Percentiles rank a stretch among this genome's conserved stretches.
These are phyloP conservation scores for Myxozyma mucilagina DNA, from an alignment of 805 yeast genomes.

Conservation along the genomic window DNA sequence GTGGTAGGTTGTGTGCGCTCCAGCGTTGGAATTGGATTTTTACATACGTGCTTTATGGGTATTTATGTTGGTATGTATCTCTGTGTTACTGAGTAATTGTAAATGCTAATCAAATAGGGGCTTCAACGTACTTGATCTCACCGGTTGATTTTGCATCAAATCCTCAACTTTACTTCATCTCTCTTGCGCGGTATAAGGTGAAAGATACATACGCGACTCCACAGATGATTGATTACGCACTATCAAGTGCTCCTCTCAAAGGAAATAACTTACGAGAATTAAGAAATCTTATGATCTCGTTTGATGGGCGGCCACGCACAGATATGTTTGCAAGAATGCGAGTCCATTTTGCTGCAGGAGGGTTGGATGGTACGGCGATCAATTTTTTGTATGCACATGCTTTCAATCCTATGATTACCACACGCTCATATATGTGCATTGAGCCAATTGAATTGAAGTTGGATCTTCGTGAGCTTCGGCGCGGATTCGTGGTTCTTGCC, in stretches of 20 bases:
- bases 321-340: constrained; percentile 58
- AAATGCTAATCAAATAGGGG: constrained; percentile 49
- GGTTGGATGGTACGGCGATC: constrained; percentile 66
- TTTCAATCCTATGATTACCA: constrained; percentile 78
- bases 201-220: constrained; percentile 84
- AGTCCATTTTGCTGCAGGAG: constrained; percentile 61
- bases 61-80: constrained; percentile 52
- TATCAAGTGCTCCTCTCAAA: constrained; percentile 58
- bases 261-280: constrained; percentile 62
- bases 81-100: neutral
- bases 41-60: constrained; percentile 82
- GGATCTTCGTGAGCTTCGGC: constrained; percentile 86
- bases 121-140: constrained; percentile 77
- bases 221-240: constrained; percentile 77
- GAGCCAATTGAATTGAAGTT: constrained; percentile 86
- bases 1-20: constrained; percentile 86
- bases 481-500: constrained; percentile 74
- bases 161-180: constrained; percentile 68
- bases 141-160: constrained; percentile 74
- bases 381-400: constrained; percentile 76
- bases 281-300: constrained; percentile 81
- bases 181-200: constrained; percentile 73
- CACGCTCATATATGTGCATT: constrained; percentile 83
- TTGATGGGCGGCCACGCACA: constrained; percentile 70
- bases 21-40: constrained; percentile 80